Evolutionary conservation across 495 filamentous ascomycete species (phyloP).

Genomic region (Penicillium paradoxum): DNA sequence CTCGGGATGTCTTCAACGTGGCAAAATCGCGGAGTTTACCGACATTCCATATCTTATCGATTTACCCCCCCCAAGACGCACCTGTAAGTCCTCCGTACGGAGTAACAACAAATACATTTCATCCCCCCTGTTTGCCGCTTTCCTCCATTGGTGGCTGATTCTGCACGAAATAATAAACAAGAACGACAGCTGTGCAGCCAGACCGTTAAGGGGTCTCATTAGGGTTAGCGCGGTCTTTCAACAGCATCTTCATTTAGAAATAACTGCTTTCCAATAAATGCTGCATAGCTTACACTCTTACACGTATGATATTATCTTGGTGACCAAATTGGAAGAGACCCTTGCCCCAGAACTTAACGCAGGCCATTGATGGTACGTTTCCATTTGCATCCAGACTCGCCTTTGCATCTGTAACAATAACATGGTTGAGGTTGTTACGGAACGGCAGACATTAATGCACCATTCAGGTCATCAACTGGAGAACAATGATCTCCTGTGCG

Average conservation of each 20-base stretch:
- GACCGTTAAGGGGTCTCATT: not conserved
- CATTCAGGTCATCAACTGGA: not conserved
- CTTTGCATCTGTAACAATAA: constrained; percentile 2
- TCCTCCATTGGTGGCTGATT: constrained; percentile 1
- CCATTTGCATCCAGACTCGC: too few relatives aligned
- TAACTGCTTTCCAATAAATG: not conserved
- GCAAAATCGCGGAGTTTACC: constrained; percentile 20
- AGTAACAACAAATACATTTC: not conserved
- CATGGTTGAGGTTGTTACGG: constrained; percentile 1
- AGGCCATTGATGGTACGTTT: not conserved
- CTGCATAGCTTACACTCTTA: not conserved
- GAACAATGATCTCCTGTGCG: not conserved
- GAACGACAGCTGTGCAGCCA: too few relatives aligned
- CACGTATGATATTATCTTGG: not conserved
- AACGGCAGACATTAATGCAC: not conserved
- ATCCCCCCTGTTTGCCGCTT: not conserved
- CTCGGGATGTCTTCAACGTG: constrained; percentile 15
- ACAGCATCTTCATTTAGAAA: not conserved
- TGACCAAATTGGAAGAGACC: not conserved
- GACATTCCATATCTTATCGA: constrained; percentile 5
- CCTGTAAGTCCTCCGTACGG: not conserved
- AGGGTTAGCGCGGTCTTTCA: not conserved
- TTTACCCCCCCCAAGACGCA: not conserved
- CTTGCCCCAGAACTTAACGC: too few relatives aligned
- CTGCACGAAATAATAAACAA: constrained; percentile 8